Conservation (phyloP, 179 eudicot species). For the Spergularia azorica region DNA sequence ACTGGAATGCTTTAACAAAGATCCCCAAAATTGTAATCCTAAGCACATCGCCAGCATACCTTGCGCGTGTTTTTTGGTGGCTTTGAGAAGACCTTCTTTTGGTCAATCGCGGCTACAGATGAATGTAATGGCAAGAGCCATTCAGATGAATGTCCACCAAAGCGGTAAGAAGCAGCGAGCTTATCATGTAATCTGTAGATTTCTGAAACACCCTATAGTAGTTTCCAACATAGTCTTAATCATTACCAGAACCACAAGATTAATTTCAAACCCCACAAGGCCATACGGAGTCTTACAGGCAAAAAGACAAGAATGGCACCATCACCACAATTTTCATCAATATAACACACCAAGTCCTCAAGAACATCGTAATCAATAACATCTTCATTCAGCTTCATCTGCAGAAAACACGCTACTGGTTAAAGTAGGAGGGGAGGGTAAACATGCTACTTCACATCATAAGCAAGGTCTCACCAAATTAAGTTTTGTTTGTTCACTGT, state of each 20-base stretch:
- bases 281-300: slow-evolving; percentile 56
- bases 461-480: slow-evolving; percentile 62
- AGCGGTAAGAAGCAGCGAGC: slow-evolving; percentile 74
- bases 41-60: slow-evolving; percentile 43
- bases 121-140: slow-evolving; percentile 97
- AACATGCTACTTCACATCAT: slow-evolving; percentile 15
- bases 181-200: slow-evolving; percentile 71
- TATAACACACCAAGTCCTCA: slow-evolving; percentile 85
- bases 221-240: slow-evolving; percentile 11
- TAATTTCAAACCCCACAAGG: background rate
- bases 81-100: slow-evolving; percentile 72
- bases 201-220: slow-evolving; percentile 80
- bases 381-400: slow-evolving; percentile 90
- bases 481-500: slow-evolving; percentile 72
- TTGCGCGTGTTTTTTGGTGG: slow-evolving; percentile 78
- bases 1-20: background rate
- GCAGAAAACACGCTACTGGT: slow-evolving; percentile 19
- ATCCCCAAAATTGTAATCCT: background rate
- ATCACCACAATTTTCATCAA: slow-evolving; percentile 78
- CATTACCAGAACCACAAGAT: background rate
- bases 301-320: slow-evolving; percentile 93
- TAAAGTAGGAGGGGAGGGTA: background rate
- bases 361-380: slow-evolving; percentile 95
- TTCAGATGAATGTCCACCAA: slow-evolving; percentile 77
- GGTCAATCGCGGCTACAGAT: slow-evolving; percentile 83